A percentile compares a stretch with the other conserved stretches of the same genome.
phyloP scores from a whole-genome alignment of 441 rosid genomes.

The Raphanus hybrid region DNA sequence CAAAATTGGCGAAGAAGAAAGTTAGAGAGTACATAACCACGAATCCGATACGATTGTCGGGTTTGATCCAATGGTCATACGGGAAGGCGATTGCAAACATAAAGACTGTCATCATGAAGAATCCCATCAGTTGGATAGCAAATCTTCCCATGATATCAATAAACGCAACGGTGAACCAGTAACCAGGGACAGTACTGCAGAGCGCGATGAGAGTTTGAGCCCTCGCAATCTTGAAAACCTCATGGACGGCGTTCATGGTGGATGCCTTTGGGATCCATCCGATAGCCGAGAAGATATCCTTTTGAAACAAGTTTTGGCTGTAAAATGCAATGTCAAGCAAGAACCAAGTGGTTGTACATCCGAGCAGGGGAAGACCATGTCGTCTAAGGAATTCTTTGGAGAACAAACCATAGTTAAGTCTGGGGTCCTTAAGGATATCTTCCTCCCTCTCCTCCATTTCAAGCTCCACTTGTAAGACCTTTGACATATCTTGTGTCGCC shows the following conservation, averaged over 20 bases:
- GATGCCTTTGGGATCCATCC: neutral
- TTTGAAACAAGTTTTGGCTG: neutral
- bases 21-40: neutral
- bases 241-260: neutral
- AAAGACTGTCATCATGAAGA: neutral
- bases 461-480: slow-evolving; percentile 6
- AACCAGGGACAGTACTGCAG: neutral
- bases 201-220: neutral
- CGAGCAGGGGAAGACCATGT: neutral
- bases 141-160: slow-evolving; percentile 1
- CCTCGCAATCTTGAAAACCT: neutral
- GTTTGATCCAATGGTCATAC: neutral
- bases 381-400: neutral
- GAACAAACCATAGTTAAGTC: neutral
- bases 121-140: neutral
- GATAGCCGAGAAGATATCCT: neutral
- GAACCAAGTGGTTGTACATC: neutral
- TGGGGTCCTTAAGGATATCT: neutral
- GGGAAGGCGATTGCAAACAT: slow-evolving; percentile 1
- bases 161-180: neutral
- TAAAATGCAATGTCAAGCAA: neutral
- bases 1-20: slow-evolving; percentile 2
- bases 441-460: neutral
- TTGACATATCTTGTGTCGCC: neutral
- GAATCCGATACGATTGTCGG: neutral